Conservation (phyloP, 768 basidiomycete genomes). For the Coprinopsis cinerea region DNA sequence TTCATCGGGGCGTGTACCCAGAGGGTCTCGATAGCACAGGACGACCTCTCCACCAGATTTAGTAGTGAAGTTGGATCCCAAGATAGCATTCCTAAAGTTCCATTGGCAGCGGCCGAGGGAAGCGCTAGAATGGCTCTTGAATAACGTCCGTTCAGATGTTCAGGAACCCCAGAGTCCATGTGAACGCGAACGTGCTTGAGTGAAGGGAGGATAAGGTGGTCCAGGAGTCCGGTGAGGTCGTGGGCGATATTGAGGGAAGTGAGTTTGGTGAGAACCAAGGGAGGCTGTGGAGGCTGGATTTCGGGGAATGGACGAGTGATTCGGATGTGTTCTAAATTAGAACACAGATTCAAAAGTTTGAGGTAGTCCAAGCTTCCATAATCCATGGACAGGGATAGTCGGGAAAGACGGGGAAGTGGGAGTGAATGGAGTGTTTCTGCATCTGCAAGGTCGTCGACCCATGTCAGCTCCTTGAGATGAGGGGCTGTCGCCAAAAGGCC, state of each 20-base stretch:
- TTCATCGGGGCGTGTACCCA: constrained; percentile 24
- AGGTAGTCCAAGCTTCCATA: constrained; percentile 27
- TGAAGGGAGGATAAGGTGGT: constrained; percentile 26
- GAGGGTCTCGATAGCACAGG: constrained; percentile 23
- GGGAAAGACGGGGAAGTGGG: constrained; percentile 23
- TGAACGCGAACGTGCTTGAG: constrained; percentile 26
- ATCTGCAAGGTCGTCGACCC: constrained; percentile 30
- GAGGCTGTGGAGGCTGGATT: constrained; percentile 16
- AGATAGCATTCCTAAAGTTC: neutral
- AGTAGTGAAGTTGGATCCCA: constrained; percentile 25
- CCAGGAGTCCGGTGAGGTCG: constrained; percentile 24
- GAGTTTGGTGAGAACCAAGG: constrained; percentile 25
- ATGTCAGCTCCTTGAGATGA: constrained; percentile 23
- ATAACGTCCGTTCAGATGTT: constrained; percentile 4
- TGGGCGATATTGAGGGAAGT: constrained; percentile 26
- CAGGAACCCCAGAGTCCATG: constrained; percentile 16
- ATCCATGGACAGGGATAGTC: constrained; percentile 25
- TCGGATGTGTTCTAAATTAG: constrained; percentile 27
- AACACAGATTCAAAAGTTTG: constrained; percentile 24
- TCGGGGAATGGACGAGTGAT: constrained; percentile 23
- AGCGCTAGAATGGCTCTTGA: constrained; percentile 1
- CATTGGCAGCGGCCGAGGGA: neutral
- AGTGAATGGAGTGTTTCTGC: constrained; percentile 24
- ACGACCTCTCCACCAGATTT: constrained; percentile 24
- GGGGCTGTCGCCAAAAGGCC: constrained; percentile 23